Conservation (phyloP, 768 basidiomycete genomes). For the Ephemerocybe angulata region DNA sequence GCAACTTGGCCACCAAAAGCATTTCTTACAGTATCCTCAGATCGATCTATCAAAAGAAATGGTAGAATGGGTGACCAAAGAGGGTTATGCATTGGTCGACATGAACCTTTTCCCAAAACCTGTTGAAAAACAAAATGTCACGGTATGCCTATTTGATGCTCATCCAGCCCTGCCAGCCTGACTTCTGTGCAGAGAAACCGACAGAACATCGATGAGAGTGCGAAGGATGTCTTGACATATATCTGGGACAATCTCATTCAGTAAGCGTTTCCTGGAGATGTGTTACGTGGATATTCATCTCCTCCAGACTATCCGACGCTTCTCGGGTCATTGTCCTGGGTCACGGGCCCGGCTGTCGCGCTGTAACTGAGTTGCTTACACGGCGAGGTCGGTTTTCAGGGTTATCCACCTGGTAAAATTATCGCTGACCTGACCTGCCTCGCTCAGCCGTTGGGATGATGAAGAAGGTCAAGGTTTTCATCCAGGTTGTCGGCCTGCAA, state of each 20-base stretch:
- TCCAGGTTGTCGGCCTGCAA: slow-evolving; percentile 74
- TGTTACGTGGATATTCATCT: slow-evolving; percentile 4
- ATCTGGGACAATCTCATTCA: slow-evolving; percentile 96
- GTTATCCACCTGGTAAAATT: not conserved
- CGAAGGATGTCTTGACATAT: slow-evolving; percentile 66
- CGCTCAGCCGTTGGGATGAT: slow-evolving; percentile 46
- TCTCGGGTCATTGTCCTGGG: slow-evolving; percentile 78
- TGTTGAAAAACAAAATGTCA: slow-evolving; percentile 11
- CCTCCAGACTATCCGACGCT: slow-evolving; percentile 63
- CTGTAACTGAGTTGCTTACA: slow-evolving; percentile 71
- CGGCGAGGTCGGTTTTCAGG: slow-evolving; percentile 53
- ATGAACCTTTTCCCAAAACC: slow-evolving; percentile 79
- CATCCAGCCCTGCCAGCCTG: slow-evolving; percentile 7
- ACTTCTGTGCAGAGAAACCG: slow-evolving; percentile 26
- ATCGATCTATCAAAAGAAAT: slow-evolving; percentile 81
- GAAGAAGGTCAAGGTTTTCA: slow-evolving; percentile 61
- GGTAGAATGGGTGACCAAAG: slow-evolving; percentile 67
- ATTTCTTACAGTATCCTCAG: slow-evolving; percentile 36
- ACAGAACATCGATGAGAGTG: slow-evolving; percentile 42
- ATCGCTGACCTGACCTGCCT: slow-evolving; percentile 17
- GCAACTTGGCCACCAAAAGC: too few species aligned
- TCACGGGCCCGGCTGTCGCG: slow-evolving; percentile 79
- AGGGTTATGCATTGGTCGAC: slow-evolving; percentile 76
- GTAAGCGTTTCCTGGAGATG: slow-evolving; percentile 45
- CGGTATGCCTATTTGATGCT: slow-evolving; percentile 1